phyloP scores from a whole-genome alignment of 192 early-diverging fungal species.

The Lunasporangiospora selenospora region DNA sequence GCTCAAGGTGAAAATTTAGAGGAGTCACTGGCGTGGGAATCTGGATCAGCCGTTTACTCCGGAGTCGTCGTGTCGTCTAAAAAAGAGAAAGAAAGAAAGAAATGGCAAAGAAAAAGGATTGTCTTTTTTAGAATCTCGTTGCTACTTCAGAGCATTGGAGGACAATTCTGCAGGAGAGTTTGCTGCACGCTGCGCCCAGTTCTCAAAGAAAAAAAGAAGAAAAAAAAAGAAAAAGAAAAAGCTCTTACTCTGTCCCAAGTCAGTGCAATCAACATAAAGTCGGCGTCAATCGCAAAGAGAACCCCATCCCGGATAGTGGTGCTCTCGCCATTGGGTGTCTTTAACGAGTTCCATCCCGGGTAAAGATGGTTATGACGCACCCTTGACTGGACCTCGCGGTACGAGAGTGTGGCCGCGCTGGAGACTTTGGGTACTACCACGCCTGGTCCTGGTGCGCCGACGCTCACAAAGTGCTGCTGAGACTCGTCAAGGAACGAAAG shows the following conservation, averaged over 20 bases:
- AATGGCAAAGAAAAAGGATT: background rate
- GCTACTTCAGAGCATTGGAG: too few relatives aligned
- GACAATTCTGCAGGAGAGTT: too few relatives aligned
- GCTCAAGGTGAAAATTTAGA: constrained; percentile 24
- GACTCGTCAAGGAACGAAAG: constrained; percentile 60
- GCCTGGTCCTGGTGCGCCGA: constrained; percentile 35
- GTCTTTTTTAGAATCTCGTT: too few relatives aligned
- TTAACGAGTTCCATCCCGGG: constrained; percentile 52
- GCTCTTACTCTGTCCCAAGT: constrained; percentile 48
- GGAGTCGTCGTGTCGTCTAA: constrained; percentile 11
- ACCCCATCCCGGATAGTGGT: constrained; percentile 7
- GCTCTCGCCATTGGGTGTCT: constrained; percentile 20
- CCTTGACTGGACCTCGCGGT: constrained; percentile 66
- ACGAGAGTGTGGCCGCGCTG: constrained; percentile 59
- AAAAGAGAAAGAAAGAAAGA: background rate
- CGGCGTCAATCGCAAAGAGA: constrained; percentile 49
- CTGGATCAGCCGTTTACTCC: constrained; percentile 29
- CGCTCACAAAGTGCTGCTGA: constrained; percentile 35
- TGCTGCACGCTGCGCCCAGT: too few relatives aligned
- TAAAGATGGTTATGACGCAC: constrained; percentile 72
- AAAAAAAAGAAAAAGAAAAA: background rate
- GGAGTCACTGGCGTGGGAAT: constrained; percentile 17
- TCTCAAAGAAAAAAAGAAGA: background rate
- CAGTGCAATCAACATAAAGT: constrained; percentile 39
- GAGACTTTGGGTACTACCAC: constrained; percentile 49